Base-by-base conservation (phyloP, 768 basidiomycete genomes). In the Leccinum uliginosum region DNA sequence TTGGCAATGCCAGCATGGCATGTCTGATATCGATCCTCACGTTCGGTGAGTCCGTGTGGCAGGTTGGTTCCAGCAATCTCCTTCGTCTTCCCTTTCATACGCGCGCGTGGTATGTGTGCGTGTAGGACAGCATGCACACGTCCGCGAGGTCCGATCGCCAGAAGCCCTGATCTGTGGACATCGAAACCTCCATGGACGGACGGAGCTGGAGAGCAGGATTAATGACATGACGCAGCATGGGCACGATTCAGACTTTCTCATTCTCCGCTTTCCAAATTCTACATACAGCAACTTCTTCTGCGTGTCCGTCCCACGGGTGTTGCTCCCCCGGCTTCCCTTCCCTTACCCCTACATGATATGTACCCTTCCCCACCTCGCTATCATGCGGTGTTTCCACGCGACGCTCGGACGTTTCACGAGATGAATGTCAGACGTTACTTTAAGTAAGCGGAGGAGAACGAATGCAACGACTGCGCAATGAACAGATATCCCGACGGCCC, bases 401-500 rank as follows among this genome's bases (percentile, higher is more conserved):
- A 59, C 64, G 2, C 21, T 60, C 65, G 67, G 63, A 54, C 29
- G 64, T 71, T 68, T 65, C 66, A 67, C 40, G 30, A 17, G 34
- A 44, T 44, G 40, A 26, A 49, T 32, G 38, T 34, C 30, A 49
- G 11, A 49, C 14, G n/a, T 27, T 32, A 32, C 30, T 32, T 14
- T 14, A 32, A 32, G n/a, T 30, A 14, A 17, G 29, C 30, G 27
- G 8, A 10, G 49, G 49, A 40, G 6, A 19, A 40, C n/a, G 40
- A 19, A 40, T 19, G 40, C n/a, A 40, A 40, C 40, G 40, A 40
- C n/a, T 19, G 8, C 40, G 40, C 40, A 40, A 14, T 19, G 40
- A n/a, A 11, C 11, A 19, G 48, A 30, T 49, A 23, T 9, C 24
- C 46, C 59, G n/a, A n/a, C n/a, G 59, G 62, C 19, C 24, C 24